Evolutionary conservation across 352 stramenopile genomes (phyloP).

Genomic region (Phytophthora hybrid): DNA sequence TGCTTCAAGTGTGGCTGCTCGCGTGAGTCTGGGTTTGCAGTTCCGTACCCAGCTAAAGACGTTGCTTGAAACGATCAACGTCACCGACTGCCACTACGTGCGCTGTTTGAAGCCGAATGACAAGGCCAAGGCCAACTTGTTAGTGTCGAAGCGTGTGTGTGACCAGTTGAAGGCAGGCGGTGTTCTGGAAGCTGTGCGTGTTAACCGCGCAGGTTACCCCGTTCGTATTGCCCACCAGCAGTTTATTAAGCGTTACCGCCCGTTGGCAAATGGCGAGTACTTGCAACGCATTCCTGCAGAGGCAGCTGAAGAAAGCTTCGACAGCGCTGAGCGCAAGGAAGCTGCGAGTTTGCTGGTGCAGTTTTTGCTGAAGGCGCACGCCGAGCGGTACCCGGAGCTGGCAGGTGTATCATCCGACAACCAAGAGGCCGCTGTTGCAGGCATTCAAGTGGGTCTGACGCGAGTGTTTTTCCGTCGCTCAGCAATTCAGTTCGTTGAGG

Average conservation of each 20-base stretch:
- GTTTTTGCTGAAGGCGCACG: constrained; percentile 77
- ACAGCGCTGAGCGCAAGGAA: constrained; percentile 61
- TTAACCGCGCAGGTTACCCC: constrained; percentile 98
- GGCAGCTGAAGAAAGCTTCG: constrained; percentile 58
- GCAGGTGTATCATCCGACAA: constrained; percentile 42
- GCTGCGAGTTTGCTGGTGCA: constrained; percentile 65
- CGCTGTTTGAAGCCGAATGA: constrained; percentile 99
- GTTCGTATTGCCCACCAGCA: constrained; percentile 95
- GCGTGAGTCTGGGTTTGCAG: constrained; percentile 82
- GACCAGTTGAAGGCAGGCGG: constrained; percentile 98
- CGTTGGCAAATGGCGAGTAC: constrained; percentile 74
- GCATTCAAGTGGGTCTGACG: constrained; percentile 83
- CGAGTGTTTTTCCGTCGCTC: constrained; percentile 87
- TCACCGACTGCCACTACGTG: constrained; percentile 97
- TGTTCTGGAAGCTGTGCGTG: constrained; percentile 99
- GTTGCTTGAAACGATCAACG: constrained; percentile 94
- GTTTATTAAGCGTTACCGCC: constrained; percentile 92
- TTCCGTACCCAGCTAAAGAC: constrained; percentile 94
- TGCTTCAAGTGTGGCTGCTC: constrained; percentile 47
- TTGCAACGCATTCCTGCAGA: constrained; percentile 70
- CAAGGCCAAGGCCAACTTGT: constrained; percentile 81
- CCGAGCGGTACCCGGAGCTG: constrained; percentile 69
- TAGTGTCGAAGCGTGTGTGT: constrained; percentile 93
- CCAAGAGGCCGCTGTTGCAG: constrained; percentile 56
- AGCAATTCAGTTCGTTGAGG: constrained; percentile 88